A percentile compares a stretch with the other conserved stretches of the same genome.
Conservation (phyloP, 148 eudicot species). For the Linanthus parryae region DNA sequence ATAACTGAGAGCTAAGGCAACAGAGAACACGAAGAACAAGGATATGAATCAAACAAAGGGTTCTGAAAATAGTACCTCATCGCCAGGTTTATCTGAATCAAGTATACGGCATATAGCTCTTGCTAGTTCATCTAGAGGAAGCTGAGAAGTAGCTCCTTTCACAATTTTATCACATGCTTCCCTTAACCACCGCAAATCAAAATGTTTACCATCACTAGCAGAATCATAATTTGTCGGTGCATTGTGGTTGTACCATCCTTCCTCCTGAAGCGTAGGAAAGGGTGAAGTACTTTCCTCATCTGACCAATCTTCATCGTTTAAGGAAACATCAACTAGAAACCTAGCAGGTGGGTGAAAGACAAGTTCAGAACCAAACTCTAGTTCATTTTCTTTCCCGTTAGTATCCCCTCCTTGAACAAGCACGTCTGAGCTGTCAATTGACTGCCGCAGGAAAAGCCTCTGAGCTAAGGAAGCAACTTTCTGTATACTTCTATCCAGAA, state of each 20-base stretch:
- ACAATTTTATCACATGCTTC: slow-evolving; percentile 67
- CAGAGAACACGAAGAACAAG: slow-evolving; percentile 1
- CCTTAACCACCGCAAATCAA: slow-evolving; percentile 83
- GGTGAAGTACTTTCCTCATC: slow-evolving; percentile 32
- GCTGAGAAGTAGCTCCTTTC: slow-evolving; percentile 64
- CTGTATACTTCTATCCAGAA: slow-evolving; percentile 43
- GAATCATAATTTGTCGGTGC: slow-evolving; percentile 19
- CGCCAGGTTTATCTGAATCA: slow-evolving; percentile 91
- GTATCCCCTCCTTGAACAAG: slow-evolving; percentile 18
- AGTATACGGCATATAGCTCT: slow-evolving; percentile 87
- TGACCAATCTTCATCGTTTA: slow-evolving; percentile 48
- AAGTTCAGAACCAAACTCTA: slow-evolving; percentile 80
- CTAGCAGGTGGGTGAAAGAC: slow-evolving; percentile 71
- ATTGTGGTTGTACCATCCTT: slow-evolving; percentile 36
- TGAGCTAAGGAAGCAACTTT: slow-evolving; percentile 52
- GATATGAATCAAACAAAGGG: not conserved
- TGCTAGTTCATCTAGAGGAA: slow-evolving; percentile 90
- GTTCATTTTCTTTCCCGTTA: slow-evolving; percentile 26
- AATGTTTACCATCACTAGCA: slow-evolving; percentile 27
- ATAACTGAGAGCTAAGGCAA: slow-evolving; percentile 1
- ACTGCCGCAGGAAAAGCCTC: slow-evolving; percentile 54
- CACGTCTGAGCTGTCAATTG: slow-evolving; percentile 19
- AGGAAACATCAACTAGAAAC: slow-evolving; percentile 61
- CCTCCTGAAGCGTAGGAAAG: slow-evolving; percentile 36
- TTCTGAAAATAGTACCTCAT: slow-evolving; percentile 53